Evolutionary conservation across 2,329 filamentous ascomycete species (phyloP).

Genomic region (Fusarium mangiferae): DNA sequence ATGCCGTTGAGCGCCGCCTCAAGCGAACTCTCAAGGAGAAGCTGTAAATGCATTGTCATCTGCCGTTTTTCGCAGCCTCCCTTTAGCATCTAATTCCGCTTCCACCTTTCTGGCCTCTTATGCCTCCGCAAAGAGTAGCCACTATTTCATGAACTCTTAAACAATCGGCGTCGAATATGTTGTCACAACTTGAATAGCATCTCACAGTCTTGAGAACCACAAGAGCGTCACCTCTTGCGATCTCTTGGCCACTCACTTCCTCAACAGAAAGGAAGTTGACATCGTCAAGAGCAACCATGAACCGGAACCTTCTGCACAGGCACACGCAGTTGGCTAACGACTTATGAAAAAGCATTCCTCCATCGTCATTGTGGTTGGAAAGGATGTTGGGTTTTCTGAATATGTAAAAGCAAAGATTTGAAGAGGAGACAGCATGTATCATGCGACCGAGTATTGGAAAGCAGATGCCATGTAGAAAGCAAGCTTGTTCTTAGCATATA

Average conservation of each 20-base stretch:
- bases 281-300: slow-evolving; percentile 35
- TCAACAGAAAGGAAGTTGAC: slow-evolving; percentile 12
- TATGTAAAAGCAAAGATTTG: slow-evolving; percentile 32
- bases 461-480: slow-evolving; percentile 40
- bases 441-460: slow-evolving; percentile 21
- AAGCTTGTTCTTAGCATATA: slow-evolving; percentile 42
- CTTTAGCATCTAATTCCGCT: slow-evolving; percentile 13
- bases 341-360: slow-evolving; percentile 36
- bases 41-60: slow-evolving; percentile 60
- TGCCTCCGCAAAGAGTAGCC: slow-evolving; percentile 20
- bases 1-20: slow-evolving; percentile 90
- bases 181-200: slow-evolving; percentile 26
- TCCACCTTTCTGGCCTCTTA: slow-evolving; percentile 25
- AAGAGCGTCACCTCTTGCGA: slow-evolving; percentile 14
- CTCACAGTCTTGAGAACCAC: slow-evolving; percentile 4
- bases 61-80: slow-evolving; percentile 6
- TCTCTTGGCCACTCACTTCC: not conserved
- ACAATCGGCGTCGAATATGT: slow-evolving; percentile 23
- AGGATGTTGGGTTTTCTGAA: slow-evolving; percentile 34
- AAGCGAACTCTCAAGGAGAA: slow-evolving; percentile 83
- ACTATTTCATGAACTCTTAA: slow-evolving; percentile 22
- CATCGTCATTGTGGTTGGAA: slow-evolving; percentile 31
- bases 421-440: slow-evolving; percentile 29
- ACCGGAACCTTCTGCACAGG: slow-evolving; percentile 24
- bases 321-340: slow-evolving; percentile 32